Evolutionary conservation across 176 grass and related monocot species (phyloP).

Genomic region (Saccharum officinarum): DNA sequence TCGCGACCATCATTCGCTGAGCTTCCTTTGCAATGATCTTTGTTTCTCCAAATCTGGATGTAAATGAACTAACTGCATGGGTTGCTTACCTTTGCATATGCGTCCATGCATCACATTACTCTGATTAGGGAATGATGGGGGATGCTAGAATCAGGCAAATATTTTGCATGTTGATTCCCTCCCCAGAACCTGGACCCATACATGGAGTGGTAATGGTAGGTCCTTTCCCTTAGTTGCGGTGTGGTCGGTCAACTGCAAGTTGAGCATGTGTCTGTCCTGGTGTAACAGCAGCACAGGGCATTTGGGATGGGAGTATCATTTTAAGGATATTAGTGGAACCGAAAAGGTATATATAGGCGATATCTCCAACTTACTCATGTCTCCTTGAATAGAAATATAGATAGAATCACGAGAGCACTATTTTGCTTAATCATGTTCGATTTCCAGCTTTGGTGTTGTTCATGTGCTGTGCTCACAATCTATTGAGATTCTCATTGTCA

Average conservation of each 20-base stretch:
- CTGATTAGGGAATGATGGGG: slow-evolving; percentile 11
- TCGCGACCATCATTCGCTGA: not conserved
- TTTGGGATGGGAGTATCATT: too few species aligned
- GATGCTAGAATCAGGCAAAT: slow-evolving; percentile 13
- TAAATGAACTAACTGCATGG: not conserved
- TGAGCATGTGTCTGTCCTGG: slow-evolving; percentile 16
- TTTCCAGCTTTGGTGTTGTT: not conserved
- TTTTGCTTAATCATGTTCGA: not conserved
- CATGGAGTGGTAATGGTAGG: slow-evolving; percentile 14
- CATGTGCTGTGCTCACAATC: slow-evolving; percentile 5
- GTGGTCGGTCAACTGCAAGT: slow-evolving; percentile 36
- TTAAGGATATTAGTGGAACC: too few species aligned
- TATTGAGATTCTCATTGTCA: slow-evolving; percentile 3
- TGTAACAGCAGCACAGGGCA: too few species aligned
- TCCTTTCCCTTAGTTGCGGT: not conserved
- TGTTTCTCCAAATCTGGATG: slow-evolving; percentile 1
- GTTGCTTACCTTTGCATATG: not conserved
- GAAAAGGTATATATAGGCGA: too few species aligned
- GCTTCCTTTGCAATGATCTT: not conserved
- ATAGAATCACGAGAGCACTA: not conserved
- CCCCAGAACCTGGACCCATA: not conserved
- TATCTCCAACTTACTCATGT: slow-evolving; percentile 29
- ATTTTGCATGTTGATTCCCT: not conserved
- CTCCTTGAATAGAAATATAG: not conserved
- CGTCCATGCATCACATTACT: not conserved